Evolutionary conservation across 2,329 filamentous ascomycete genomes (phyloP).

Genomic region (Apiospora marii): DNA sequence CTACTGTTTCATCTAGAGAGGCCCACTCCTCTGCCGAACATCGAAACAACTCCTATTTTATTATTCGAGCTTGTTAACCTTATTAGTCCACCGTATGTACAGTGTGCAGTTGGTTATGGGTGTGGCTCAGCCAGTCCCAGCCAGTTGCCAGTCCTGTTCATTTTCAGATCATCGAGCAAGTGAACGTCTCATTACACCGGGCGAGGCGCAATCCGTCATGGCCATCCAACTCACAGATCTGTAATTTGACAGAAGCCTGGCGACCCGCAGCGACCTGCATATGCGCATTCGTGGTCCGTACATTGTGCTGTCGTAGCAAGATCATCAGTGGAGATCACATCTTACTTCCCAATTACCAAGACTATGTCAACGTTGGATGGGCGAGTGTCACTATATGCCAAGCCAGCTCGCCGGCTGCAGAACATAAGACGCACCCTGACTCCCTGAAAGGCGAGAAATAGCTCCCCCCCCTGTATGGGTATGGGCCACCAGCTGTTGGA

Average conservation of each 20-base stretch:
- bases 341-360: slow-evolving; percentile 18
- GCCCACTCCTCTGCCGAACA: slow-evolving; percentile 17
- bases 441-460: neutral
- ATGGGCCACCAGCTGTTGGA: neutral
- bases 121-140: slow-evolving; percentile 8
- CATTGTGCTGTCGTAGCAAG: slow-evolving; percentile 1
- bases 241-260: neutral
- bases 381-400: slow-evolving; percentile 12
- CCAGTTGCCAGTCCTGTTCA: neutral
- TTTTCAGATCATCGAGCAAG: neutral
- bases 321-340: slow-evolving; percentile 11
- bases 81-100: neutral
- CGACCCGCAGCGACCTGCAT: slow-evolving; percentile 7
- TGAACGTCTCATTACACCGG: neutral
- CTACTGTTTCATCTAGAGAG: slow-evolving; percentile 17
- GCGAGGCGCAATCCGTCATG: neutral
- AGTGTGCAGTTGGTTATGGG: neutral
- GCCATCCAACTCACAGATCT: neutral
- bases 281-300: slow-evolving; percentile 13
- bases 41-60: slow-evolving; percentile 19
- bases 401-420: neutral
- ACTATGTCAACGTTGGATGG: neutral
- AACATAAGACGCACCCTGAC: neutral
- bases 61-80: neutral
- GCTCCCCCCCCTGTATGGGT: neutral